Evolutionary conservation across 2,329 filamentous ascomycete species (phyloP), one percentile per base, ranked within the genome.

Genomic region (Sporothrix inflata): DNA sequence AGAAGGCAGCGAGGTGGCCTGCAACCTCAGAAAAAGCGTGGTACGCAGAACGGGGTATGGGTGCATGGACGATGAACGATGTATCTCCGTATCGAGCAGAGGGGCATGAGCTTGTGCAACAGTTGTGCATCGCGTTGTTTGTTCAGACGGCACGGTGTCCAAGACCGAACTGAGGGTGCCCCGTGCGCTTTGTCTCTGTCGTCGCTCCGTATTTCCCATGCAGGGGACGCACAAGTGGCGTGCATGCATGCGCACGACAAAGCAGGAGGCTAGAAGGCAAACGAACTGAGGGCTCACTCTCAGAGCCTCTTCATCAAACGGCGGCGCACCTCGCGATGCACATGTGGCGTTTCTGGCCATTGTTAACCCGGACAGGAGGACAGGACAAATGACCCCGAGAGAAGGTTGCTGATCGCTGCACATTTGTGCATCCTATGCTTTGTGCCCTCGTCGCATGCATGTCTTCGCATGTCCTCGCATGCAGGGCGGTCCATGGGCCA

Each of bases 41-140:
- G 60, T 65, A 65, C 19, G 34, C 57, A 63, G n/a, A 63, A 63
- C 60, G 60, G 60, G 38, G 38, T 42, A 40, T n/a, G 53, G 27
- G 60, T 42, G 34, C 38, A 27, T 45, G 57, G n/a, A n/a, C 34
- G 38, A 63, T 40, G 57, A 34, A 42, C 60, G 38, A 45, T 65
- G 60, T 19, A 27, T 34, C 57, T 24, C 57, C 57, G 38, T 63
- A 24, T 42, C 57, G 57, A 42, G 34, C 30, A 4, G 34, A 21
- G 30, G 14, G 11, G 38, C 8, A 61, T 40, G 4, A 24, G 57
- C 60, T 45, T 65, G 60, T 42, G 57, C 57, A 63, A 45, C 38
- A 45, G 38, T 45, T 24, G 38, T 27, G 38, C 57, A 63, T 21
- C 11, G 38, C n/a, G 8, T 61, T 7, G 34, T 40, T 63, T 63